Evolutionary conservation across 805 yeast genomes (phyloP), one percentile per base, ranked within the genome.

Genomic region (Ogataea corticis): DNA sequence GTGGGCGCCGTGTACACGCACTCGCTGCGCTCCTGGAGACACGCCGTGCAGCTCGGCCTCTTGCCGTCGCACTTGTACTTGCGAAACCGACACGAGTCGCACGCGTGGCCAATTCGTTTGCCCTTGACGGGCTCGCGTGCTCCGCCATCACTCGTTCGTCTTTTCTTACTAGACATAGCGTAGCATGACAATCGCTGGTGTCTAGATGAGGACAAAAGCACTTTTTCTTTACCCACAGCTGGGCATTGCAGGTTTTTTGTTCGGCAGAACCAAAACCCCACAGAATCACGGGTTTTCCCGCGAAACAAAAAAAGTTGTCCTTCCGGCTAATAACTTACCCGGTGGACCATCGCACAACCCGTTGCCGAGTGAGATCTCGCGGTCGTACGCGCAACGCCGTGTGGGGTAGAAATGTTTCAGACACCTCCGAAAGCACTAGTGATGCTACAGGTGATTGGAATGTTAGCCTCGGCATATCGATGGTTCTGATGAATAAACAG

Each of bases 1-100:
- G 42, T 38, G 3, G 42, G 30, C 3, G 42, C 30, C 28, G 35
- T 38, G 30, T 38, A 38, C 9, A 29, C 42, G n/a, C 42, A 38
- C 9, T 30, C 30, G 5, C 14, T 18, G 27, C 21, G 14, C 14
- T 38, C 42, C n/a, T 38, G 23, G 28, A 31, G 33, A 38, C 42
- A 38, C 21, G 28, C 29, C 11, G 42, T 28, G 28, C 42, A 38
- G 13, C 42, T 30, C 11, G 42, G 42, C 14, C 35, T 30, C 7
- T 31, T 31, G 11, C 42, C 42, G 18, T 38, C 42, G 19, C 42
- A 38, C 21, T 38, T 38, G 42, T 38, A 38, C 28, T 38, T 38
- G 17, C 42, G 15, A 9, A 31, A 31, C 12, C 42, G 42, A 30
- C 42, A 38, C 12, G 15, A 38, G 18, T 38, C 42, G 34, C 42